Evolutionary conservation across 495 filamentous ascomycete genomes (phyloP).

Genomic region (Cetradonia linearis): DNA sequence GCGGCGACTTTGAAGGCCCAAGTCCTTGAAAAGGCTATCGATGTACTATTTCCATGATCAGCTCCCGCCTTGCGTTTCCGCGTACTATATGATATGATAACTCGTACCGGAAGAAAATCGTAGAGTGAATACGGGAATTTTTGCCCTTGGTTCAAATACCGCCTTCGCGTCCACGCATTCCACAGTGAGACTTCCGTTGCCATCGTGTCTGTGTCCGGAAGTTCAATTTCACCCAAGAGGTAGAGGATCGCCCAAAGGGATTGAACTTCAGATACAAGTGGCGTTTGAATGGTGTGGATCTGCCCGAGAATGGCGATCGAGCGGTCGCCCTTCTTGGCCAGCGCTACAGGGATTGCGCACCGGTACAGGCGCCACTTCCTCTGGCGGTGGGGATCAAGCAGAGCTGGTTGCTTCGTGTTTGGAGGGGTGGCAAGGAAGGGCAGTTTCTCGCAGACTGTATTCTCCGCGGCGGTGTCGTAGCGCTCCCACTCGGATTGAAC

Average conservation of each 20-base stretch:
- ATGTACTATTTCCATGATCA: no score
- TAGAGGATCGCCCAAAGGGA: conserved; percentile 23
- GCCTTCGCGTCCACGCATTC: conserved; percentile 35
- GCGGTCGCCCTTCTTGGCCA: conserved; percentile 25
- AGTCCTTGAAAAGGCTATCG: no score
- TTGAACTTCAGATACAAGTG: conserved; percentile 28
- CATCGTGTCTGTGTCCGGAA: conserved; percentile 28
- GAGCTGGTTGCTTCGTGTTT: background rate
- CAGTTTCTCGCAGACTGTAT: conserved; percentile 25
- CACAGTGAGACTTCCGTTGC: conserved; percentile 29
- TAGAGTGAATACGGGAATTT: no score
- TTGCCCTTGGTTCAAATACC: no score
- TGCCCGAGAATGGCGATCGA: conserved; percentile 30
- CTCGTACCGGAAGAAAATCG: no score
- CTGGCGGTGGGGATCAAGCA: conserved; percentile 4
- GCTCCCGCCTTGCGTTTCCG: no score
- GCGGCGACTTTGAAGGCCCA: no score
- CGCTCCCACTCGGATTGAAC: conserved; percentile 17
- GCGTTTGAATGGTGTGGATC: conserved; percentile 29
- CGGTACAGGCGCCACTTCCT: conserved; percentile 24
- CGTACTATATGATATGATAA: no score
- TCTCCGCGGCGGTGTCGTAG: conserved; percentile 24
- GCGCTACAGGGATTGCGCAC: conserved; percentile 18
- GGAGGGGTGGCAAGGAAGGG: conserved; percentile 15
- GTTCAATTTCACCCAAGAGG: conserved; percentile 27